Evolutionary conservation across 306 rosid genomes (phyloP), one percentile per base, ranked within the genome.

Genomic region (Argentina anserina): DNA sequence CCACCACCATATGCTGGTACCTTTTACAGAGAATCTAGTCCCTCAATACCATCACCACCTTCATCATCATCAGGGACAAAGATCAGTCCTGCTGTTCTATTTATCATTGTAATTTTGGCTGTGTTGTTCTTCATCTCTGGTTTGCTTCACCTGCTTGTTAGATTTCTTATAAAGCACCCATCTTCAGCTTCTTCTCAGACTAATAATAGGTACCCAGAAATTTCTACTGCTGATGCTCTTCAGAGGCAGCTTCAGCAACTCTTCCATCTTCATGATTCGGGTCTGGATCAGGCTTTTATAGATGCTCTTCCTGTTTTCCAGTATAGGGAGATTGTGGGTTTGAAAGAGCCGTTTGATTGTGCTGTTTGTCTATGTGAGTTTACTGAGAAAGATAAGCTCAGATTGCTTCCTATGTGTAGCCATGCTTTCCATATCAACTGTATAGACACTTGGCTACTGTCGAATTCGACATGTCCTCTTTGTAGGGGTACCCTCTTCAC

Each of bases 241-340:
- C 99, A 94, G 70, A 88, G 99, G 66, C 99, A 93, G 83, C 89
- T 93, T 0, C 98, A 93, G 58, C 98, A 93, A 66, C 98, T 93
- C 43, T 93, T 93, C 75, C 97, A 94, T 60, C 95, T 91, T 14
- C 99, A 94, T 72, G 99, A 94, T 70, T 94, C 99, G 21, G 99
- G 99, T 45, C 75, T 94, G 41, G 99, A 94, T 87, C 99, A 94
- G 67, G 92, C 97, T 73, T 94, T 89, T 75, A 94, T 94, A 61
- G 99, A 94, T 56, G 99, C 99, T 6, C 94, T 94, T 65, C 99
- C 99, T 78, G 99, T 94, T 77, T 94, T 94, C 71, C 96, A 86
- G 75, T 94, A 89, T 75, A 88, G 81, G 52, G 99, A 94, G 79
- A 89, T 94, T 14, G 95, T 91, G 77, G 99, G 99, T 15, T 80